phyloP scores from a whole-genome alignment of 257 asterid species.

The Oldenlandia corymbosa region DNA sequence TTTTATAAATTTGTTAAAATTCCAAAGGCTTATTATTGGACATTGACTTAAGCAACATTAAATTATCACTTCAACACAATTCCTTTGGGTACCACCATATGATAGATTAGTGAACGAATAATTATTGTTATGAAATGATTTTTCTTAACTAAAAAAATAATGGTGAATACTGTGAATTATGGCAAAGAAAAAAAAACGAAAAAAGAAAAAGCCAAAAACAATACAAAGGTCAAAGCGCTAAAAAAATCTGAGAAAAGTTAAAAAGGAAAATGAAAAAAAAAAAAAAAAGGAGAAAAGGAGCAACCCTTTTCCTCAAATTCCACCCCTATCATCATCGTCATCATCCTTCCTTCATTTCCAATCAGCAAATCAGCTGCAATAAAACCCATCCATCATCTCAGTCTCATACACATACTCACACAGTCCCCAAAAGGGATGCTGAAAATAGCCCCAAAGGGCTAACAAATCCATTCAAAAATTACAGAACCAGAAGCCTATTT shows the following conservation, averaged over 20 bases:
- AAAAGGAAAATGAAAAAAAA: not conserved
- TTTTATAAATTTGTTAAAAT: too few relatives aligned
- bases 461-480: not conserved
- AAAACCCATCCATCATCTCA: not conserved
- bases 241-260: not conserved
- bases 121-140: too few relatives aligned
- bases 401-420: not conserved
- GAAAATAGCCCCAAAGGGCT: conserved; percentile 9
- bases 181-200: too few relatives aligned
- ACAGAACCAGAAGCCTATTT: not conserved
- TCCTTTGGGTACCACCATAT: too few relatives aligned
- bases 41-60: too few relatives aligned
- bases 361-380: too few relatives aligned
- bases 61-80: too few relatives aligned
- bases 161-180: too few relatives aligned
- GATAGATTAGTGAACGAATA: too few relatives aligned
- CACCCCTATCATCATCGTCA: conserved; percentile 11
- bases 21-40: too few relatives aligned
- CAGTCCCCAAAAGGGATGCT: conserved; percentile 8
- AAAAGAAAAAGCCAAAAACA: not conserved
- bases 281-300: conserved; percentile 3
- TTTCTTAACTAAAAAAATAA: too few relatives aligned
- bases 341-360: not conserved
- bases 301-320: conserved; percentile 23
- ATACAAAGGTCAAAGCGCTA: too few relatives aligned